phyloP scores from a whole-genome alignment of 257 asterid species.

The Lycium ferocissimum region DNA sequence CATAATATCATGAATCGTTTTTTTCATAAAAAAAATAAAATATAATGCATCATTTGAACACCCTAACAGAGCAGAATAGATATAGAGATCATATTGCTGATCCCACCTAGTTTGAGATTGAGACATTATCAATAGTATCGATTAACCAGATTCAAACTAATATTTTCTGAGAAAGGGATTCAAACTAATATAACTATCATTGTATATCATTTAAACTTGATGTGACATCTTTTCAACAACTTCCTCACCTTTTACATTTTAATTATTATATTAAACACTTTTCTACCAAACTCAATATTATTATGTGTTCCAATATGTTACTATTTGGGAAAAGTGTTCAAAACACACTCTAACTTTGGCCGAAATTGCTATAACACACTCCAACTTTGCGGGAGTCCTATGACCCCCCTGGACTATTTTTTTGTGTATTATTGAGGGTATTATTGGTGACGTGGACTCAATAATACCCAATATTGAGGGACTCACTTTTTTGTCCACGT shows the following conservation, averaged over 20 bases:
- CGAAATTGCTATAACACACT: no score
- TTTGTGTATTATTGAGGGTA: no score
- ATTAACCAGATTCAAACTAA: not conserved
- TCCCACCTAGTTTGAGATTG: constrained; percentile 17
- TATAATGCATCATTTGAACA: constrained; percentile 16
- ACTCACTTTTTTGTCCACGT: no score
- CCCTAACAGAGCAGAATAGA: not conserved
- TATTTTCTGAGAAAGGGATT: not conserved
- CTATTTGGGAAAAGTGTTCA: no score
- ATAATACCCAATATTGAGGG: no score
- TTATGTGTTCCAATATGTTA: constrained; percentile 3
- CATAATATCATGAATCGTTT: not conserved
- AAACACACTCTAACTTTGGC: no score
- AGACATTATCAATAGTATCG: not conserved
- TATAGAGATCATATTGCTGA: constrained; percentile 4
- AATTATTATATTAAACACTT: not conserved
- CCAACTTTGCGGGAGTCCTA: no score
- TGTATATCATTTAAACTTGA: not conserved
- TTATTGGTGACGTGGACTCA: no score
- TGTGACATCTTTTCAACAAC: constrained; percentile 18
- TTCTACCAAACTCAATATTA: not conserved
- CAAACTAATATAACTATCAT: not conserved
- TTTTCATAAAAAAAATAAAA: not conserved
- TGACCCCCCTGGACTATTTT: no score
- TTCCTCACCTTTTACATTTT: not conserved